phyloP scores from a whole-genome alignment of 306 rosid species.

The Fragaria vesca region DNA sequence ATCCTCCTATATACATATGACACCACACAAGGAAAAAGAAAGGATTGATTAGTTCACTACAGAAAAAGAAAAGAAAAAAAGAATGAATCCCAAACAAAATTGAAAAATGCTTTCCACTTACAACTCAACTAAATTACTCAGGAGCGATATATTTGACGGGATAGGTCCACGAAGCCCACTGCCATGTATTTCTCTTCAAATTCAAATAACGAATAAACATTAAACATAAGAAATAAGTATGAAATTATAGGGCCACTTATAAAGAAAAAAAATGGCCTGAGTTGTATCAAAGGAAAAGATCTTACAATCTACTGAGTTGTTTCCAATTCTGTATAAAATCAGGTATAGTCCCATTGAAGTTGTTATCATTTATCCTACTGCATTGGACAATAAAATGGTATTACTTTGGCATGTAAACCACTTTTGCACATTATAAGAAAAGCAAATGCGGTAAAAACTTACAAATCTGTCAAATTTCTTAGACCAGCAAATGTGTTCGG shows the following conservation, averaged over 20 bases:
- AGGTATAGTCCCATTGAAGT: slow-evolving; percentile 67
- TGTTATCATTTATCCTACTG: slow-evolving; percentile 83
- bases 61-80: background rate
- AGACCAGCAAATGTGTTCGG: slow-evolving; percentile 56
- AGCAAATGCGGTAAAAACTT: slow-evolving; percentile 27
- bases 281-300: slow-evolving; percentile 18
- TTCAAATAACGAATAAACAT: slow-evolving; percentile 20
- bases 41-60: background rate
- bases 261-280: background rate
- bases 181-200: slow-evolving; percentile 73
- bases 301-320: slow-evolving; percentile 68
- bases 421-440: slow-evolving; percentile 7
- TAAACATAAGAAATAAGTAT: background rate
- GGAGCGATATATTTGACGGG: slow-evolving; percentile 58
- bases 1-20: slow-evolving; percentile 53
- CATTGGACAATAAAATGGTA: slow-evolving; percentile 26
- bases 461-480: slow-evolving; percentile 63
- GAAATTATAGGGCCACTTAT: background rate
- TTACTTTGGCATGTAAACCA: slow-evolving; percentile 4
- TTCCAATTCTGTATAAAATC: slow-evolving; percentile 71
- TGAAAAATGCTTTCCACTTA: slow-evolving; percentile 42
- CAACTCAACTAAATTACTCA: slow-evolving; percentile 53
- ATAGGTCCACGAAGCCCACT: slow-evolving; percentile 92
- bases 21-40: background rate
- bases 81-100: background rate